A percentile compares a stretch with the other conserved stretches of the same genome.
phyloP scores from a whole-genome alignment of 306 rosid genomes.

The Cicer chorassanicum region DNA sequence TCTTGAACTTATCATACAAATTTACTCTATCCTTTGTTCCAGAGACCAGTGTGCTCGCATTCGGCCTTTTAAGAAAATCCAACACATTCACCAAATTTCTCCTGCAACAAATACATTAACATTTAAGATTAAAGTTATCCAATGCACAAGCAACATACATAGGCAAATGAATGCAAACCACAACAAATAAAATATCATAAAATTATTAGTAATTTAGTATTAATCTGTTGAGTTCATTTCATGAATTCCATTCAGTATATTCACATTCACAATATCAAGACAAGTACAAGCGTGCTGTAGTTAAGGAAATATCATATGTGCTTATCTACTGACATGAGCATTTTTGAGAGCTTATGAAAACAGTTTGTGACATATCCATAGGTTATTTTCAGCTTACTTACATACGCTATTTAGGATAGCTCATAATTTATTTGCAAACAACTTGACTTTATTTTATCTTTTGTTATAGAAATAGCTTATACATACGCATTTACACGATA shows the following conservation, averaged over 20 bases:
- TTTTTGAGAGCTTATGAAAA: no score
- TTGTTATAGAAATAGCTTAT: no score
- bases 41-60: constrained; percentile 80
- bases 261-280: constrained; percentile 4
- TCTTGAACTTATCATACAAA: constrained; percentile 78
- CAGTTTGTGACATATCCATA: no score
- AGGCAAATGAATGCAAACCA: constrained; percentile 21
- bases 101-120: constrained; percentile 57
- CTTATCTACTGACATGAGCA: no score
- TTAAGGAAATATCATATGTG: neutral
- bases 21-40: constrained; percentile 91
- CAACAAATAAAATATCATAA: neutral
- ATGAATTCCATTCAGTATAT: constrained; percentile 6
- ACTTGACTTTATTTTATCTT: no score
- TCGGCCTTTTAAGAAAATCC: constrained; percentile 86
- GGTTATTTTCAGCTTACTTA: no score
- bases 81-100: constrained; percentile 82
- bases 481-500: no score
- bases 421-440: no score
- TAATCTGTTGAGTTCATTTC: neutral
- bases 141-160: constrained; percentile 31
- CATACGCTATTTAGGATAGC: no score
- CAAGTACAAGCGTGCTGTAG: neutral
- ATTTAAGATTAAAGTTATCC: constrained; percentile 26
- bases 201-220: neutral